Percentiles rank a stretch among this genome's conserved stretches.
phyloP scores from a whole-genome alignment of 805 yeast species.

The Zygotorulaspora florentina region DNA sequence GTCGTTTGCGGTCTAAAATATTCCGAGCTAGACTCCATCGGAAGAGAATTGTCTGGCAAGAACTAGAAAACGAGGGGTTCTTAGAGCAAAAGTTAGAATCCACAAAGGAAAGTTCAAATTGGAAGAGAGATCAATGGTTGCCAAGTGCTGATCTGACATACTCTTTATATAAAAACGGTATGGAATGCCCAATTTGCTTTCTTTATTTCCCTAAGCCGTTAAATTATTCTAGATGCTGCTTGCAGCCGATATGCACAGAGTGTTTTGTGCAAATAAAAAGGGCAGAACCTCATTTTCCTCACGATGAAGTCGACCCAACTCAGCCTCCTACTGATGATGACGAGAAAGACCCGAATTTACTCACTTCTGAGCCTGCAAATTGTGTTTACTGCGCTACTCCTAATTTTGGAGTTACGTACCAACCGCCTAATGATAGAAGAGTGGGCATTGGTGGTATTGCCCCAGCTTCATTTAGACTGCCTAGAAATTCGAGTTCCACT shows the following conservation, averaged over 20 bases:
- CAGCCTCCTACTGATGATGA: conserved; percentile 28
- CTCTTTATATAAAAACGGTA: conserved; percentile 58
- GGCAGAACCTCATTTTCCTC: conserved; percentile 87
- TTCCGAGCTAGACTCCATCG: conserved; percentile 34
- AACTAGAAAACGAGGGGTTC: conserved; percentile 56
- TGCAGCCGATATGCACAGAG: conserved; percentile 91
- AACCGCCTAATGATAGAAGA: conserved; percentile 50
- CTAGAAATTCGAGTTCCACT: background rate
- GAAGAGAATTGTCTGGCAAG: conserved; percentile 48
- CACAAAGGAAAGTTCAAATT: conserved; percentile 11
- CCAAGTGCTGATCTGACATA: conserved; percentile 43
- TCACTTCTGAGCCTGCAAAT: conserved; percentile 80
- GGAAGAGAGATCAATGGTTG: conserved; percentile 26
- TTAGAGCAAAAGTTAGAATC: conserved; percentile 45
- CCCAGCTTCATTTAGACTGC: conserved; percentile 41
- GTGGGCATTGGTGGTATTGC: conserved; percentile 55
- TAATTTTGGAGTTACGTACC: conserved; percentile 78
- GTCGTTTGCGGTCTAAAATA: conserved; percentile 29
- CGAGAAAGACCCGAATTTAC: conserved; percentile 49
- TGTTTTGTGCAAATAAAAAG: conserved; percentile 95
- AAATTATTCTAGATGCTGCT: conserved; percentile 82
- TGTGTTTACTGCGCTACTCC: conserved; percentile 93
- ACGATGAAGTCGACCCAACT: conserved; percentile 46
- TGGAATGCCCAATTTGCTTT: conserved; percentile 94
- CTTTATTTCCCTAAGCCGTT: conserved; percentile 74